Conservation (phyloP, 805 yeast species). For the Zygoascus tannicola region DNA sequence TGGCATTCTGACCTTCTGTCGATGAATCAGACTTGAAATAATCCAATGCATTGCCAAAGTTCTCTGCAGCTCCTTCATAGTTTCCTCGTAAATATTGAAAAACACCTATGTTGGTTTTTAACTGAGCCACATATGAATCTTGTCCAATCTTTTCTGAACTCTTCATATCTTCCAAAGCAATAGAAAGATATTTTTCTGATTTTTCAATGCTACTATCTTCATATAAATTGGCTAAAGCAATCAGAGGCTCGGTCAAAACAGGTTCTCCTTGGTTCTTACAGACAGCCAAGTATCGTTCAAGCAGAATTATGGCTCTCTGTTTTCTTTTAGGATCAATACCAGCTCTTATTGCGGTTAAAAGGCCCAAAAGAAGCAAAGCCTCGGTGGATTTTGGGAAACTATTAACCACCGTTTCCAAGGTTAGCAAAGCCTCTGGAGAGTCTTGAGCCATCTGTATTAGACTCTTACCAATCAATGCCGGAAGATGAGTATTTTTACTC, state of each 20-base stretch:
- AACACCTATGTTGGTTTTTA: constrained; percentile 79
- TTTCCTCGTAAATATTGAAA: constrained; percentile 61
- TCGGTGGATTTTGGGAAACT: constrained; percentile 62
- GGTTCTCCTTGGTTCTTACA: constrained; percentile 46
- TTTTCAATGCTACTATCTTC: constrained; percentile 57
- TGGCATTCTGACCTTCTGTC: constrained; percentile 21
- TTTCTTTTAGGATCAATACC: constrained; percentile 18
- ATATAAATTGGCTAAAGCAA: constrained; percentile 59
- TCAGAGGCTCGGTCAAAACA: constrained; percentile 53
- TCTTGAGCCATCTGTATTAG: constrained; percentile 73
- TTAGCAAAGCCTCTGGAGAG: constrained; percentile 69
- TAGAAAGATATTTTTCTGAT: constrained; percentile 53
- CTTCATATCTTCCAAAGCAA: constrained; percentile 46
- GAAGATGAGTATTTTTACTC: constrained; percentile 24
- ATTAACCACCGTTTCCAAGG: constrained; percentile 68
- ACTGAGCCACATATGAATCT: constrained; percentile 19
- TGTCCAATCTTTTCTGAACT: constrained; percentile 26
- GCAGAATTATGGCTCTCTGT: constrained; percentile 46
- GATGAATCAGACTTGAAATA: constrained; percentile 12
- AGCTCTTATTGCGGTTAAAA: constrained; percentile 52
- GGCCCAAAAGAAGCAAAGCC: constrained; percentile 59
- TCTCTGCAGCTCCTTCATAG: constrained; percentile 41
- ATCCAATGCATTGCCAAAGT: constrained; percentile 10
- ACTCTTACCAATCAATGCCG: constrained; percentile 75
- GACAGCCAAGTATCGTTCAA: constrained; percentile 63